Evolutionary conservation across 257 asterid species (phyloP).

Genomic region (Asclepias syriaca): DNA sequence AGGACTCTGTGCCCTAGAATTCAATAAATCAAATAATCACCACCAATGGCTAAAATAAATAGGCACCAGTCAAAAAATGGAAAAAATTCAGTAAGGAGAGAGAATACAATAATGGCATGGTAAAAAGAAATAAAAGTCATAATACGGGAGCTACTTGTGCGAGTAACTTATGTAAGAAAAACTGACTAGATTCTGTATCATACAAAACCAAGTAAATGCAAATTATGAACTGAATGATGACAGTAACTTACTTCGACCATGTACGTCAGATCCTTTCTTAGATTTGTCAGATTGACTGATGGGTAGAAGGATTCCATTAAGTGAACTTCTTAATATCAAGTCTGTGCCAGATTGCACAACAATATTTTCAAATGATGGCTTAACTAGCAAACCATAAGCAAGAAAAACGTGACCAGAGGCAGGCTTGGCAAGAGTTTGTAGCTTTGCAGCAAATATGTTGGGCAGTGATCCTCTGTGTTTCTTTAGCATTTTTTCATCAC

Average conservation of each 20-base stretch:
- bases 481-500: constrained; percentile 43
- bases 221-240: not conserved
- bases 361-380: constrained; percentile 76
- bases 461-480: constrained; percentile 55
- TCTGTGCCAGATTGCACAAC: constrained; percentile 68
- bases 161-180: not conserved
- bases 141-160: not conserved
- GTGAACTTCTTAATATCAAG: constrained; percentile 46
- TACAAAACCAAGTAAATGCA: not conserved
- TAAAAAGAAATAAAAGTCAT: too few relatives aligned
- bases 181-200: not conserved
- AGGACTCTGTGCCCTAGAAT: not conserved
- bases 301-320: constrained; percentile 72
- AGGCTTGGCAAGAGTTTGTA: constrained; percentile 48
- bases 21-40: not conserved
- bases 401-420: constrained; percentile 54
- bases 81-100: not conserved
- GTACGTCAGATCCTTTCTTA: constrained; percentile 38
- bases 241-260: constrained; percentile 44
- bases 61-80: not conserved
- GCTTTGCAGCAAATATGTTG: constrained; percentile 69
- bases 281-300: constrained; percentile 46
- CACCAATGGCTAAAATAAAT: not conserved
- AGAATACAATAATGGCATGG: not conserved
- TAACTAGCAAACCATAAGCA: constrained; percentile 71